phyloP scores from a whole-genome alignment of 805 yeast species.

The Candida stauntonica region DNA sequence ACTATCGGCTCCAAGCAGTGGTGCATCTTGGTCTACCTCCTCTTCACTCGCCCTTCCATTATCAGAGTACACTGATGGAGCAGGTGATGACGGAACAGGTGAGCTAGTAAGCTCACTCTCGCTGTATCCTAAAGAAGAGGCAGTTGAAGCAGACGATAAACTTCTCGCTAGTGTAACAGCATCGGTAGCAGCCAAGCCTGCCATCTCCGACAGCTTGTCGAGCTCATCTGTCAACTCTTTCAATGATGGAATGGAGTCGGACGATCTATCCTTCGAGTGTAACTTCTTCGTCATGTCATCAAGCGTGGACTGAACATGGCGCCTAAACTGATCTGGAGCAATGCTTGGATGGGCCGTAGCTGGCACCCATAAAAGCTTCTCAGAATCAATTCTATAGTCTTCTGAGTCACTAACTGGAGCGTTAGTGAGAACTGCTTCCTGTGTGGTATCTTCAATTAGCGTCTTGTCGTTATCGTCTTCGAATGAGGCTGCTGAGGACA shows the following conservation, averaged over 20 bases:
- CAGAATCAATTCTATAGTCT: constrained; percentile 21
- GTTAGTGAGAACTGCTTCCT: constrained; percentile 25
- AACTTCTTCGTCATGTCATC: constrained; percentile 24
- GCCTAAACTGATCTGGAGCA: constrained; percentile 83
- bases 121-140: constrained; percentile 29
- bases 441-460: constrained; percentile 13
- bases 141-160: constrained; percentile 64
- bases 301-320: constrained; percentile 50
- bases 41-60: constrained; percentile 7
- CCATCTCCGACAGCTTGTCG: constrained; percentile 66
- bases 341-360: constrained; percentile 91
- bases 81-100: background rate
- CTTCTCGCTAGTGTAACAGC: constrained; percentile 82
- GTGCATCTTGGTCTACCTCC: constrained; percentile 26
- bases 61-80: background rate
- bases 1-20: constrained; percentile 23
- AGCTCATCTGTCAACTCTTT: constrained; percentile 72
- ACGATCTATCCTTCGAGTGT: constrained; percentile 8
- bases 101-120: too few species aligned
- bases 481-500: constrained; percentile 18
- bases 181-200: constrained; percentile 74
- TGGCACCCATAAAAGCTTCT: constrained; percentile 85
- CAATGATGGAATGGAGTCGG: constrained; percentile 51
- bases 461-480: constrained; percentile 13
- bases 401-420: background rate